These are phyloP conservation scores for Lecanicillium sp. DNA, from an alignment of 2,329 filamentous ascomycete genomes.

Conservation along the genomic window DNA sequence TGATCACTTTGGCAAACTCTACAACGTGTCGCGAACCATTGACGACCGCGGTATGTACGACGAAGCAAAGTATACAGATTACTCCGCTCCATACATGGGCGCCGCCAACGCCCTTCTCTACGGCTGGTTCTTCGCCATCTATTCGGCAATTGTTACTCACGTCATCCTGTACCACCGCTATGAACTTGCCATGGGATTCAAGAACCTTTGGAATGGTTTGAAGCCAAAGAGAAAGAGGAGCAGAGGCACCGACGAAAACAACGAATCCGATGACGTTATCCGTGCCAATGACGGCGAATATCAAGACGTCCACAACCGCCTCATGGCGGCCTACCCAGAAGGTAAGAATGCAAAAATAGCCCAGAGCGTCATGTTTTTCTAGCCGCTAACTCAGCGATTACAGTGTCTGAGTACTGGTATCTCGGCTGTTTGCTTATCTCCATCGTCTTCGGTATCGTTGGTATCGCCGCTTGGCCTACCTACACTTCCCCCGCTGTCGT, in stretches of 20 bases:
- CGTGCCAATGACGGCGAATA: constrained; percentile 27
- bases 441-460: constrained; percentile 26
- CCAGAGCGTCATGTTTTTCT: too few species aligned
- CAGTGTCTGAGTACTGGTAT: constrained; percentile 36
- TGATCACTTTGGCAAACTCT: constrained; percentile 45
- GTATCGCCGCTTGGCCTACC: constrained; percentile 31
- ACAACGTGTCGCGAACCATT: constrained; percentile 45
- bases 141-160: constrained; percentile 20
- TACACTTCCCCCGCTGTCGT: constrained; percentile 31
- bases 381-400: too few species aligned
- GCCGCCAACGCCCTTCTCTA: constrained; percentile 22
- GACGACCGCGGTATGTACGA: constrained; percentile 39
- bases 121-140: constrained; percentile 19
- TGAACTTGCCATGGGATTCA: constrained; percentile 18
- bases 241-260: constrained; percentile 2
- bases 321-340: constrained; percentile 23
- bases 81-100: constrained; percentile 22
- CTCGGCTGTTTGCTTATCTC: constrained; percentile 21
- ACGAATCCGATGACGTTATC: constrained; percentile 5
- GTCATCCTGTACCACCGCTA: constrained; percentile 22
- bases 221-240: constrained; percentile 13
- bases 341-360: constrained; percentile 2
- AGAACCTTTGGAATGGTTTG: constrained; percentile 17
- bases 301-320: constrained; percentile 22
- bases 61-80: constrained; percentile 40